Base-by-base conservation (phyloP, 306 rosid genomes). In the Rubus parviflorus region DNA sequence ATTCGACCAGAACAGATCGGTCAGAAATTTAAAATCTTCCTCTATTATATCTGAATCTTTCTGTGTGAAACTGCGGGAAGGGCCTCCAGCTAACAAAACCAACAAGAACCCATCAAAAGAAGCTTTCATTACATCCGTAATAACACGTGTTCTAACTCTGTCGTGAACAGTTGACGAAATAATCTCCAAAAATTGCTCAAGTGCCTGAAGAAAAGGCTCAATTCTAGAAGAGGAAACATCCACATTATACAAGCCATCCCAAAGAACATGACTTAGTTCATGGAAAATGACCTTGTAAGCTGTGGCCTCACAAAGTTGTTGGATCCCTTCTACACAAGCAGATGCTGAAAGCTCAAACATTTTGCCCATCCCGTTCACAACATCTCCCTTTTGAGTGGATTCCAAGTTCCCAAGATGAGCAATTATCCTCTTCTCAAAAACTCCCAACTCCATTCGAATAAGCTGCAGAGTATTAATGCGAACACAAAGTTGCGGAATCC, bases 11-110 rank as follows among this genome's bases (percentile, higher is more conserved):
- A 95, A 92, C 53, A 95, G 85, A 76, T 89, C 97, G 0, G 86
- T 86, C 25, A 95, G 88, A 86, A 75, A 84, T 87, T 89, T 92
- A 71, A 95, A 95, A 68, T 95, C 99, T 84, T 90, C 99, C 79
- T 90, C 90, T 77, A 95, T 67, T 30, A 89, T 45, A 42, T 62
- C 82, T 46, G 92, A 85, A 89, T 92, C 97, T 78, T 85, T 89
- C 76, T 46, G 75, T 23, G 85, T 80, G 87, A 92, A 92, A 73
- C 86, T 85, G 2, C 99, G 97, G 13, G 91, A 86, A 4, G 99
- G 94, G 45, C 99, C 99, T 51, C 99, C 99, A 1, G 97, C 99
- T 23, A 95, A 86, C 83, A 95, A 77, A 85, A 95, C 89, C 78
- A 92, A 52, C 66, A 90, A 81, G 74, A 95, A 90, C 37, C 97